These are phyloP conservation scores for Blastobotrys indianensis DNA, from an alignment of 1,139 yeast species.

Conservation along the genomic window DNA sequence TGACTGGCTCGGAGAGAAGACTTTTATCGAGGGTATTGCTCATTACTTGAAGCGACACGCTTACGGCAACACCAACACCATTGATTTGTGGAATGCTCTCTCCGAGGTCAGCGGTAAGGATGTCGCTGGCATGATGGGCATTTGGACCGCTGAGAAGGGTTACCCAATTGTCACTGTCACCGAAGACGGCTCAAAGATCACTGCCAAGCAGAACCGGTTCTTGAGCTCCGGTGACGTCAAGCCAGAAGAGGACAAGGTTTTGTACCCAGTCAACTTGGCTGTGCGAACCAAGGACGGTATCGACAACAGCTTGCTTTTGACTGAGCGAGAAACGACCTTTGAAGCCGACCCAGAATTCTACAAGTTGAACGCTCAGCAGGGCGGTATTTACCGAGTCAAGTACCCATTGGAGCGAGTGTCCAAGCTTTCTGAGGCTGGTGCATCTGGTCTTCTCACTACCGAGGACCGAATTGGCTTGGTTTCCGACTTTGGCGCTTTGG, in stretches of 20 bases:
- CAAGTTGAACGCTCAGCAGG: conserved; percentile 76
- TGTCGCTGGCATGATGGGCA: conserved; percentile 46
- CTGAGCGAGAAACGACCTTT: conserved; percentile 48
- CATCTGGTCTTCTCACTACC: conserved; percentile 58
- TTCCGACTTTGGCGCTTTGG: conserved; percentile 71
- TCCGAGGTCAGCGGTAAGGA: conserved; percentile 52
- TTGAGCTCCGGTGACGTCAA: conserved; percentile 50
- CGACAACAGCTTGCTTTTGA: conserved; percentile 51
- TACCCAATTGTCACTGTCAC: conserved; percentile 53
- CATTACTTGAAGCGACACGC: conserved; percentile 52
- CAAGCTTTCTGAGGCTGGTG: conserved; percentile 67
- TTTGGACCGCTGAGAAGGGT: conserved; percentile 63
- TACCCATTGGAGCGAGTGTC: conserved; percentile 70
- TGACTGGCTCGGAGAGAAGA: conserved; percentile 59
- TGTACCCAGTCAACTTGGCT: conserved; percentile 77
- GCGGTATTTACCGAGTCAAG: conserved; percentile 77
- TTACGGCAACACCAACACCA: conserved; percentile 56
- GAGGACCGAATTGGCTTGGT: conserved; percentile 84
- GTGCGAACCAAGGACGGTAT: conserved; percentile 62
- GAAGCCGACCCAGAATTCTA: conserved; percentile 49
- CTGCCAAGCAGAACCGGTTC: conserved; percentile 50
- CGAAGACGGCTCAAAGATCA: conserved; percentile 29
- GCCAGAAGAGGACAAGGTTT: conserved; percentile 43
- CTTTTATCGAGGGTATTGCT: conserved; percentile 65
- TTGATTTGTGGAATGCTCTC: conserved; percentile 55